A percentile compares a stretch with the other conserved stretches of the same genome.
Evolutionary conservation across 169 alveolate species (phyloP).

Genomic region (Cryptosporidium canis): DNA sequence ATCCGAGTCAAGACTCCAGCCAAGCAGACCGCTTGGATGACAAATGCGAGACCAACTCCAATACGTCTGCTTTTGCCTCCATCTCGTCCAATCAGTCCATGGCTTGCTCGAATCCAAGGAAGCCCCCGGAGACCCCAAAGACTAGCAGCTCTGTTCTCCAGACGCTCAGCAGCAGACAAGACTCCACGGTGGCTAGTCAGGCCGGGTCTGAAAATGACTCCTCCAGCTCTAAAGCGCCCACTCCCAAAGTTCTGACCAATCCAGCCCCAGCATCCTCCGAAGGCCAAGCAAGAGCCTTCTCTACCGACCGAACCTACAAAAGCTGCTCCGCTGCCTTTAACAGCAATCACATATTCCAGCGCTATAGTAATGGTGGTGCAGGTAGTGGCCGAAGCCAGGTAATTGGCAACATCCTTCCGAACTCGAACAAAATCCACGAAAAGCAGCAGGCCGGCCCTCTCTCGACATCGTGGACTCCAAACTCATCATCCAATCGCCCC

Average conservation of each 20-base stretch:
- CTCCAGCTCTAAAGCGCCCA: neutral
- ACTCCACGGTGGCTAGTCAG: neutral
- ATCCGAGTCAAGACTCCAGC: neutral
- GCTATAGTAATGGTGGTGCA: neutral
- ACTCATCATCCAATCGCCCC: neutral
- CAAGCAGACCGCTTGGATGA: neutral
- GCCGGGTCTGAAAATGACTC: too few species aligned
- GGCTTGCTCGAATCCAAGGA: neutral
- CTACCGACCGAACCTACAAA: slow-evolving; percentile 55
- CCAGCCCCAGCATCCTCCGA: neutral
- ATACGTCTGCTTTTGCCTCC: neutral
- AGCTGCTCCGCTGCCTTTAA: too few species aligned
- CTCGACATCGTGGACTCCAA: neutral
- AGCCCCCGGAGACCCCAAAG: slow-evolving; percentile 25
- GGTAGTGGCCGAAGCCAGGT: neutral
- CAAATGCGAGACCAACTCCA: neutral
- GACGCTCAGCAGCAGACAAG: neutral
- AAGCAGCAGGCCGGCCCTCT: neutral
- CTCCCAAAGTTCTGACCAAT: neutral
- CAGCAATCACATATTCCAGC: neutral
- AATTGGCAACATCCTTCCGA: neutral
- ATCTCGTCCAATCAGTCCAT: neutral
- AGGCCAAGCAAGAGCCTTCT: neutral
- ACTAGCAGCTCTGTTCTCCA: neutral
- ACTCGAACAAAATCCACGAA: neutral